A percentile compares a stretch with the other conserved stretches of the same genome.
Evolutionary conservation across 1,284 basidiomycete species (phyloP).

Genomic region (Vanrija pseudolonga): DNA sequence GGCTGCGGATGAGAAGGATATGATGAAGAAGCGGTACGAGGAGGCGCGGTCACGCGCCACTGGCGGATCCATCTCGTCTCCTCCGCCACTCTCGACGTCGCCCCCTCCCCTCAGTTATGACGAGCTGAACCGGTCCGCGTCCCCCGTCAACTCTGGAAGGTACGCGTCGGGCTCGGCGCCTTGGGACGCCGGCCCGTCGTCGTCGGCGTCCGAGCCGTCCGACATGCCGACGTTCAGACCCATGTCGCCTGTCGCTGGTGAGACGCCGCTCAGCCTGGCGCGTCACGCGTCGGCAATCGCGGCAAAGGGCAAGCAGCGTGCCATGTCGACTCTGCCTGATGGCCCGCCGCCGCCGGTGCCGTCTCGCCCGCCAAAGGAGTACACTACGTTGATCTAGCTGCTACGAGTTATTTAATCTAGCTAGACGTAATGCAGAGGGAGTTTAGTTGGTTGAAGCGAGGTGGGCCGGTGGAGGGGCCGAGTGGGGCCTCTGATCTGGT

Average conservation of each 20-base stretch:
- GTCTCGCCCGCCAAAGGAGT: constrained; percentile 39
- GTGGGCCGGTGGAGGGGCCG: too few relatives aligned
- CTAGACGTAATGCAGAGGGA: too few relatives aligned
- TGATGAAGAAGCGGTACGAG: constrained; percentile 25
- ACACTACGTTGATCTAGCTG: constrained; percentile 31
- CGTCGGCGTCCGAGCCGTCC: constrained; percentile 8
- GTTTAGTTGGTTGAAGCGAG: too few relatives aligned
- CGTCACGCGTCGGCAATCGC: not conserved
- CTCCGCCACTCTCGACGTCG: not conserved
- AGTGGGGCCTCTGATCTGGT: too few relatives aligned
- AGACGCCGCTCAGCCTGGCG: not conserved
- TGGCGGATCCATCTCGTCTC: not conserved
- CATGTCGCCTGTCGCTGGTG: not conserved
- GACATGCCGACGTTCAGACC: not conserved
- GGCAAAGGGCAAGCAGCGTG: not conserved
- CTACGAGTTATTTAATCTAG: too few relatives aligned
- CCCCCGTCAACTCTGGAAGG: not conserved
- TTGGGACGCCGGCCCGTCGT: not conserved
- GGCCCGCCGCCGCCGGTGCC: constrained; percentile 43
- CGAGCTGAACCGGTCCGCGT: not conserved
- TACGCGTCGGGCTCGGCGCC: too few relatives aligned
- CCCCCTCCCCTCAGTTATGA: not conserved
- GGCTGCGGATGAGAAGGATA: constrained; percentile 30
- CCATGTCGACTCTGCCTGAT: constrained; percentile 4
- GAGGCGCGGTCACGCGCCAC: constrained; percentile 12